Evolutionary conservation across 805 yeast genomes (phyloP), one percentile per base, ranked within the genome.

Genomic region (Saturnispora quitensis): DNA sequence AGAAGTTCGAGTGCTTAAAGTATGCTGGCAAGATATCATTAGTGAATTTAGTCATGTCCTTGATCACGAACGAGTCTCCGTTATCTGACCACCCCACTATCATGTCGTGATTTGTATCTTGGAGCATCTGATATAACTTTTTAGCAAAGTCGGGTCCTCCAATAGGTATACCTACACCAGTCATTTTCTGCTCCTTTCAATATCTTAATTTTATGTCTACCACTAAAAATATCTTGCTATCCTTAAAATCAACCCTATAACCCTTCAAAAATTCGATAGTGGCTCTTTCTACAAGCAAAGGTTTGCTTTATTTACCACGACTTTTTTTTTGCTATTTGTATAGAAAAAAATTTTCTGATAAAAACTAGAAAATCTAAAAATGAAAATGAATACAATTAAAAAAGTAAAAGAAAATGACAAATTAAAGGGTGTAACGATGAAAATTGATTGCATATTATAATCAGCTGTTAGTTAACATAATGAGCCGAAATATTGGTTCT

Each of bases 1-100:
- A 91, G 70, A 91, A 93, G 70, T 93, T 93, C 53, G 89, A 80
- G 68, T 93, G 99, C 62, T 90, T 91, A 73, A 93, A 93, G 68
- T 91, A 96, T 48, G 82, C 80, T 15, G 98, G 98, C 47, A 93
- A 75, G 13, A 93, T 86, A 48, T 84, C 85, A 57, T 84, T 85
- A 35, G 97, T 88, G 68, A 90, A 90, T 59, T 86, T 95, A 63
- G 86, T 88, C 13, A 96, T 88, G 68, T 93, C 95, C 34, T 86
- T 64, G 35, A 93, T 96, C 43, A 91, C 86, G 67, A 93, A 93
- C 43, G 88, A 79, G 61, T 87, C 90, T 3, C 97, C 97, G n/a
- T 63, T 65, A 28, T 76, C 78, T 1, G 95, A 83, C 98, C 99
- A 91, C 50, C 86, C 73, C 9, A 93, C 96, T 24, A 88, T 79